Evolutionary conservation across 768 basidiomycete genomes (phyloP), one percentile per base, ranked within the genome.

Genomic region (Mycena epipterygia): DNA sequence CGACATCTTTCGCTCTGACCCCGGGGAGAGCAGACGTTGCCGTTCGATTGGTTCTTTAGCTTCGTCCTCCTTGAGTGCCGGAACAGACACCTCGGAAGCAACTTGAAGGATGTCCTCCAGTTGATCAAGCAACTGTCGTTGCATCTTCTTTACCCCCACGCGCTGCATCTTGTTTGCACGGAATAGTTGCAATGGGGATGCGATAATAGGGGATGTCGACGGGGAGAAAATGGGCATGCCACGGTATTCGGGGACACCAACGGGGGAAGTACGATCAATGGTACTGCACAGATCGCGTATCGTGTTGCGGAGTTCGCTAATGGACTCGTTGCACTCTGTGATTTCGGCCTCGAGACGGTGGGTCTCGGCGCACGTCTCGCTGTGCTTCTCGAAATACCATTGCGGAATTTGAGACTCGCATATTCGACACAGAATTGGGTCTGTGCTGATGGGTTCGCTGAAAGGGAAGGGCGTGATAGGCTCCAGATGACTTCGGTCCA

Each of bases 381-480:
- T 99, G 84, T 99, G 98, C 84, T 98, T 99, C 84, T 99, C 98
- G 79, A 99, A 99, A 84, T 96, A 99, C 98, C 98, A 99, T 70
- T 97, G 94, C 3, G 97, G 97, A 67, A 99, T 94, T 74, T 94
- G 92, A 77, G 93, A 91, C 82, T 99, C 98, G 85, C 98, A 99
- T 71, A 99, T 99, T 33, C 98, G 94, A 83, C 98, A 99, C 25
- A 99, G 87, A 58, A 99, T 94, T 32, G 89, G 91, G 68, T 94
- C 90, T 29, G 89, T 90, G 77, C 91, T 92, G 81, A 99, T 93
- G 27, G 93, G 90, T 25, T 90, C 89, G 49, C 85, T 84, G 79
- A 93, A 91, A 11, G 95, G 93, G 80, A 97, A 94, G 4, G 92
- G 90, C 2, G 90, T 90, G 46, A 85, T 79, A 13, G 90, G 88